Evolutionary conservation across 1,284 basidiomycete species (phyloP), one percentile per base, ranked within the genome.

Genomic region (Marasmius tenuissimus): DNA sequence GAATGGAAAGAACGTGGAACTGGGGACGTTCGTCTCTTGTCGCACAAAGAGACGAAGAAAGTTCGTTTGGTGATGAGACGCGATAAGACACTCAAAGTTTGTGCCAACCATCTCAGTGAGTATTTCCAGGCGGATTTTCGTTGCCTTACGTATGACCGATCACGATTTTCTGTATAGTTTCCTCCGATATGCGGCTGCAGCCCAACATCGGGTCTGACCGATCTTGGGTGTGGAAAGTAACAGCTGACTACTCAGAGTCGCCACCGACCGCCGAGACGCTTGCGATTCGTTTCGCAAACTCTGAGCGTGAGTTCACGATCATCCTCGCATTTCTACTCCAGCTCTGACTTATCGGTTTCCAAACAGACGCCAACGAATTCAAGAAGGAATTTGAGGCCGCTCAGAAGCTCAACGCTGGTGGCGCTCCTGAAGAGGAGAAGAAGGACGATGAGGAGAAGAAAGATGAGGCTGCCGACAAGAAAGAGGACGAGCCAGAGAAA

Each of bases 81-180:
- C 77, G 97, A 99, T 85, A 98, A 98, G 90, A 99, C 97, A 53
- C 85, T 96, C 78, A 99, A 99, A 80, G 96, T 99, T 76, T 99
- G 97, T 81, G 97, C 97, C 64, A 99, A 99, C 83, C 97, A 99
- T 81, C 81, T 87, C 69, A 87, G 97, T 98, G 72, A 80, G 94
- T 88, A 57, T 27, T 18, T 47, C 53, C 4, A 27, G 27, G 4
- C 27, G 27, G 27, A 27, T 27, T 48, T 58, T 40, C 1, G n/a
- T 53, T 57, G 61, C 20, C 34, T 27, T 50, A 20, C 48, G 61
- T 47, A 59, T n/a, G n/a, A 50, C 57, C 39, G 18, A 53, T 18
- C 16, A 48, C 51, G 52, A 62, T 54, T 33, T 52, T 57, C 60
- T 40, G 18, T 49, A 0, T 68, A 98, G 97, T 99, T 74, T 81